These are phyloP conservation scores for Eragrostis nindensis DNA, from an alignment of 176 grass and related monocot species.

Conservation along the genomic window DNA sequence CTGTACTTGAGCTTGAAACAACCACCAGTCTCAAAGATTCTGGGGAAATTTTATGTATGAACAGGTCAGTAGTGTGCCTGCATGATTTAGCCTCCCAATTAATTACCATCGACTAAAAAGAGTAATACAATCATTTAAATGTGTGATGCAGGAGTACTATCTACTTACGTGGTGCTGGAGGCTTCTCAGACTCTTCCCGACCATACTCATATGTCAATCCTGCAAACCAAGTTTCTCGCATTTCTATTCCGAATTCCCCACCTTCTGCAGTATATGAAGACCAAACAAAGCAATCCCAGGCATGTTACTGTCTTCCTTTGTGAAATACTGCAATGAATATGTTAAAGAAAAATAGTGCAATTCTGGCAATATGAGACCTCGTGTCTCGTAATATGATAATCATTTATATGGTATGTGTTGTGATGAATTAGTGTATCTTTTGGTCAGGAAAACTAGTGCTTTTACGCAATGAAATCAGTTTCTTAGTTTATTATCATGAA, in stretches of 20 bases:
- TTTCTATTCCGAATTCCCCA: constrained; percentile 70
- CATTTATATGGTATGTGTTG: constrained; percentile 7
- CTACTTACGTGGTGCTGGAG: constrained; percentile 85
- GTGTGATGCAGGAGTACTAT: constrained; percentile 68
- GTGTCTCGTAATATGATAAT: neutral
- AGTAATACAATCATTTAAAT: constrained; percentile 35
- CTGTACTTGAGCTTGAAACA: constrained; percentile 83
- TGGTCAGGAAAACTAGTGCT: neutral
- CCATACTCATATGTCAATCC: constrained; percentile 72
- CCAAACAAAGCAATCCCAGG: constrained; percentile 77
- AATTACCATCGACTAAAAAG: neutral
- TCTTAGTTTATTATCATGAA: constrained; percentile 2
- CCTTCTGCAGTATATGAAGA: constrained; percentile 74
- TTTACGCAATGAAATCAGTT: constrained; percentile 18
- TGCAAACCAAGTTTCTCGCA: constrained; percentile 65
- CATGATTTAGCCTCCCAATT: neutral
- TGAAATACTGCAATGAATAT: neutral
- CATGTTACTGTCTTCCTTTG: constrained; percentile 35
- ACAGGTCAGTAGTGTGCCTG: constrained; percentile 57
- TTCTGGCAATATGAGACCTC: neutral
- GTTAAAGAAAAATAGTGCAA: no score
- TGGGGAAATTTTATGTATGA: constrained; percentile 89
- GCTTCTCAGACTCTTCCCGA: constrained; percentile 78
- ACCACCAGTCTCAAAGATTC: constrained; percentile 68
- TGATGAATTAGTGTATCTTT: constrained; percentile 13